These are phyloP conservation scores for Xylariaceae sp. DNA, from an alignment of 2,329 filamentous ascomycete genomes.

Conservation along the genomic window DNA sequence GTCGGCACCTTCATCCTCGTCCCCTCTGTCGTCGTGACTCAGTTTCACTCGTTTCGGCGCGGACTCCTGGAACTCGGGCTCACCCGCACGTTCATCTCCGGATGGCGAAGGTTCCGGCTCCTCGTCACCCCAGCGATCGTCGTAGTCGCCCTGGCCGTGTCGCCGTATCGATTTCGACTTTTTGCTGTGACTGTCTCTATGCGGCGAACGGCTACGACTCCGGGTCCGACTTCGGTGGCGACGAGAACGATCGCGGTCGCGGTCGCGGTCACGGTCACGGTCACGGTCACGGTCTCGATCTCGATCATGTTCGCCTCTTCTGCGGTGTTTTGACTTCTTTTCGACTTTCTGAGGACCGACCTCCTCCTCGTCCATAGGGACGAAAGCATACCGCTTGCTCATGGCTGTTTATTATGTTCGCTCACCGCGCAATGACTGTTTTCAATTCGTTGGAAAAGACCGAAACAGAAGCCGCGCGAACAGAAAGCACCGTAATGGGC, in stretches of 20 bases:
- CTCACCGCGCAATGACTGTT: constrained; percentile 1
- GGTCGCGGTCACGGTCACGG: constrained; percentile 6
- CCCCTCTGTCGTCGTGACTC: constrained; percentile 46
- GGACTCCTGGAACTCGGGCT: constrained; percentile 61
- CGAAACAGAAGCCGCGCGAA: background rate
- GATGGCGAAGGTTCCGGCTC: constrained; percentile 49
- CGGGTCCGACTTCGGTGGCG: constrained; percentile 26
- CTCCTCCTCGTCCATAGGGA: constrained; percentile 62
- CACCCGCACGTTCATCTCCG: constrained; percentile 45
- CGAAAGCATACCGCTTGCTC: constrained; percentile 60
- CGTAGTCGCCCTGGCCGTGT: constrained; percentile 51
- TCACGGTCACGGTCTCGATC: constrained; percentile 7
- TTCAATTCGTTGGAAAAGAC: background rate
- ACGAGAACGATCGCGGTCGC: constrained; percentile 7
- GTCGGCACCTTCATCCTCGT: constrained; percentile 42
- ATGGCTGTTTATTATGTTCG: constrained; percentile 28
- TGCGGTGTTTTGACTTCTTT: constrained; percentile 39
- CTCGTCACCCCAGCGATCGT: constrained; percentile 79
- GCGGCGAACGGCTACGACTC: constrained; percentile 31
- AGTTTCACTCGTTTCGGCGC: constrained; percentile 66
- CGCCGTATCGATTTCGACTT: constrained; percentile 41
- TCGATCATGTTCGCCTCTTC: constrained; percentile 16
- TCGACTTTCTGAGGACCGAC: constrained; percentile 50
- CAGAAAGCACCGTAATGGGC: background rate
- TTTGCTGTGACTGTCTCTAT: constrained; percentile 25